Evolutionary conservation across 148 eudicot genomes (phyloP).

Genomic region (Agrostemma githago): DNA sequence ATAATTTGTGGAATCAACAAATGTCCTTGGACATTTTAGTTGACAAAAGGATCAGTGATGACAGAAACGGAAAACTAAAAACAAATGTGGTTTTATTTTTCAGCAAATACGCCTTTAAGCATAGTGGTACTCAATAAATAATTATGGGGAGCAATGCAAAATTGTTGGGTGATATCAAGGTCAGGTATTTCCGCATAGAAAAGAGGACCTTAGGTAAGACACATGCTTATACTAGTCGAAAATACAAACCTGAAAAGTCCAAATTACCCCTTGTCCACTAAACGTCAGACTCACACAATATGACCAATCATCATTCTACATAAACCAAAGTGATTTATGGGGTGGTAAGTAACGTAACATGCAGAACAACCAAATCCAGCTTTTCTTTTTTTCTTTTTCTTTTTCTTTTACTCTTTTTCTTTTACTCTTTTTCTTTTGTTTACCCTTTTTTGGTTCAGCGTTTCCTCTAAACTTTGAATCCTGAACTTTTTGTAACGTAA

Average conservation of each 20-base stretch:
- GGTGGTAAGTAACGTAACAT: constrained; percentile 18
- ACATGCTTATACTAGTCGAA: constrained; percentile 12
- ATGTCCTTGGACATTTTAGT: too few relatives aligned
- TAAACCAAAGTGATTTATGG: constrained; percentile 15
- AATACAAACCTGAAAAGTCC: constrained; percentile 14
- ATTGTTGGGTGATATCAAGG: constrained; percentile 12
- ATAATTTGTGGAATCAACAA: too few relatives aligned
- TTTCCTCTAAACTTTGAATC: too few relatives aligned
- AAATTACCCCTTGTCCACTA: constrained; percentile 24
- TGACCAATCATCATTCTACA: constrained; percentile 24
- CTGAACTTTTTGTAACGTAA: background rate
- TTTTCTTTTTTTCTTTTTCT: background rate
- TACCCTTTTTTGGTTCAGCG: background rate
- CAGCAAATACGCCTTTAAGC: too few relatives aligned
- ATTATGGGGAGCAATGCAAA: too few relatives aligned
- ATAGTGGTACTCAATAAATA: too few relatives aligned
- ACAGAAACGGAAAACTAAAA: too few relatives aligned
- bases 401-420: background rate
- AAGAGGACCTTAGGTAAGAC: constrained; percentile 22
- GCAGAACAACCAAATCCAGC: background rate
- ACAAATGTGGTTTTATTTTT: too few relatives aligned
- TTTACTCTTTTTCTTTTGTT: background rate
- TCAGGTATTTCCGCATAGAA: constrained; percentile 26
- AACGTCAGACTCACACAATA: constrained; percentile 19
- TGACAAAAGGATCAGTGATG: too few relatives aligned